These are phyloP conservation scores for Asclepias syriaca DNA, from an alignment of 257 asterid species.

Conservation along the genomic window DNA sequence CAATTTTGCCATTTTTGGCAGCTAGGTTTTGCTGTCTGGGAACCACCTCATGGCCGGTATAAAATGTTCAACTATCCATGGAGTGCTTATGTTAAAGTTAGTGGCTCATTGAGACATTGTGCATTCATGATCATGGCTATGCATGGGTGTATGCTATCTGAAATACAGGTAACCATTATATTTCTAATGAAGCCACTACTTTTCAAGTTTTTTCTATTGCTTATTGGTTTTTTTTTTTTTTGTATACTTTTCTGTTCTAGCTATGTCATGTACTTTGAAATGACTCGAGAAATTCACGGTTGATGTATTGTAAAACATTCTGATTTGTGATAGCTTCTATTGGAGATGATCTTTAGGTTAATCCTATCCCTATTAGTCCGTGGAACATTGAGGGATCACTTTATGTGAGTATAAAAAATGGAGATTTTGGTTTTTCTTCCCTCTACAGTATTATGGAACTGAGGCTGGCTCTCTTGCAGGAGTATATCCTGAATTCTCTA, in stretches of 20 bases:
- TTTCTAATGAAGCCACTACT: background rate
- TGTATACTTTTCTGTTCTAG: background rate
- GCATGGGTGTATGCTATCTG: slow-evolving; percentile 93
- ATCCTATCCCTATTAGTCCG: no score
- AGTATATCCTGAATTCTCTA: background rate
- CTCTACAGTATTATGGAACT: background rate
- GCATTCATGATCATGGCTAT: slow-evolving; percentile 97
- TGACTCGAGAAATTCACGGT: background rate
- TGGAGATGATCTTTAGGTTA: no score
- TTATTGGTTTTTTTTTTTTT: background rate
- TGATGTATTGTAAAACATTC: background rate
- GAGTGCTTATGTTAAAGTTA: slow-evolving; percentile 80
- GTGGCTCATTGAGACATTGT: slow-evolving; percentile 91
- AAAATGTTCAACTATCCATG: slow-evolving; percentile 86
- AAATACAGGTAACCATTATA: slow-evolving; percentile 65
- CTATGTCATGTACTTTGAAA: background rate
- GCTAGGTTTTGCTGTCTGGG: slow-evolving; percentile 90
- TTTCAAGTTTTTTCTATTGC: background rate
- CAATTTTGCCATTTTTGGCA: slow-evolving; percentile 19
- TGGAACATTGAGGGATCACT: no score
- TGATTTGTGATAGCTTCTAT: background rate
- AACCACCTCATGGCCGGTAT: slow-evolving; percentile 98
- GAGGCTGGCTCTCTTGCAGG: background rate
- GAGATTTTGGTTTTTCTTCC: background rate
- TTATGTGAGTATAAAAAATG: no score